Evolutionary conservation across 2,329 filamentous ascomycete genomes (phyloP).

Genomic region (Botrytis fabae): DNA sequence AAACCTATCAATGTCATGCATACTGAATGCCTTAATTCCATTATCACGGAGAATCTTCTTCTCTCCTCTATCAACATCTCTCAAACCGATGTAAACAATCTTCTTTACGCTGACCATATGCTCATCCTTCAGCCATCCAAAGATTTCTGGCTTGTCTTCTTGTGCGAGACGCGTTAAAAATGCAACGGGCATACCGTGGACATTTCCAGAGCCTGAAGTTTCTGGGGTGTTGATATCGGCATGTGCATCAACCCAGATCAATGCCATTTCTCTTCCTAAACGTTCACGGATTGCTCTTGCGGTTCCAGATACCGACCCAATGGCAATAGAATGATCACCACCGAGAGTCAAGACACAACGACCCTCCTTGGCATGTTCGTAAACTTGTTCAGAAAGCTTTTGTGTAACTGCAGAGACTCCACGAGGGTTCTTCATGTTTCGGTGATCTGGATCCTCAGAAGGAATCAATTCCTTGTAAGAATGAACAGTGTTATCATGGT

Average conservation of each 20-base stretch:
- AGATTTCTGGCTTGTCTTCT: slow-evolving; percentile 74
- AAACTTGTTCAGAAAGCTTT: slow-evolving; percentile 79
- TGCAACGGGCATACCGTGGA: slow-evolving; percentile 96
- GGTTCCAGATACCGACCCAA: slow-evolving; percentile 86
- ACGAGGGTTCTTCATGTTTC: slow-evolving; percentile 91
- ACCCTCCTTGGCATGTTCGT: slow-evolving; percentile 78
- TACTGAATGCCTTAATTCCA: slow-evolving; percentile 93
- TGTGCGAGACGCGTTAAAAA: slow-evolving; percentile 85
- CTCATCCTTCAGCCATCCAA: slow-evolving; percentile 84
- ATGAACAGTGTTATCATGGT: slow-evolving; percentile 81
- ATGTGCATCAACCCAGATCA: slow-evolving; percentile 99
- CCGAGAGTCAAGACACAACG: slow-evolving; percentile 90
- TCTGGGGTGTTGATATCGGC: slow-evolving; percentile 97
- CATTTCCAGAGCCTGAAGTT: slow-evolving; percentile 84
- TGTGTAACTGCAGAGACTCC: slow-evolving; percentile 83
- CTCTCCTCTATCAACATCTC: slow-evolving; percentile 91
- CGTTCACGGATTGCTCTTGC: slow-evolving; percentile 85
- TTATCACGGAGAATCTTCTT: slow-evolving; percentile 88
- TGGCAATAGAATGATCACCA: slow-evolving; percentile 94
- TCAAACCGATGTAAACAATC: slow-evolving; percentile 93
- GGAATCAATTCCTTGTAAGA: slow-evolving; percentile 76
- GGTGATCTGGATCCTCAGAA: slow-evolving; percentile 70
- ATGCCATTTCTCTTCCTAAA: slow-evolving; percentile 78
- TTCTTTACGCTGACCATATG: slow-evolving; percentile 72
- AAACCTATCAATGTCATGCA: slow-evolving; percentile 94